Evolutionary conservation across 2,329 filamentous ascomycete genomes (phyloP), one percentile per base, ranked within the genome.

Genomic region (Pestalotiopsis sp.): DNA sequence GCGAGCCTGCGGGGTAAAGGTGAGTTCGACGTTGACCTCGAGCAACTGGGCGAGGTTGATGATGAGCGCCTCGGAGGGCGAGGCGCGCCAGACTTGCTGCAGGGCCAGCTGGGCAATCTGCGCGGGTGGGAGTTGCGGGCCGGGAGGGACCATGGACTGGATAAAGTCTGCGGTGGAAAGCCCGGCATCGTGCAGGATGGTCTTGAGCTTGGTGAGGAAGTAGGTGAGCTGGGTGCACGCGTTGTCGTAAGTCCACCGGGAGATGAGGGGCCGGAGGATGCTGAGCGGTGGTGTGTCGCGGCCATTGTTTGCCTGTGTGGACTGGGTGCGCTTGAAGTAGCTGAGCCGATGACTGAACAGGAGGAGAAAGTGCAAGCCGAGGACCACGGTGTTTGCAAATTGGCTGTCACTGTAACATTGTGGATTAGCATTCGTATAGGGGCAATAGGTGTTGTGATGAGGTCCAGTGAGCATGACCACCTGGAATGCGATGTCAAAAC

Each of bases 321-420:
- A 4, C 68, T 78, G 41, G 1, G 91, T 92, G 66, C 94, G 88
- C 58, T 87, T 87, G 52, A 89, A 84, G 70, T 93, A 88, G 72
- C 91, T 94, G 76, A 92, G 88, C 11, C 92, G 89, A 78, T 98
- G 95, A 2, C 93, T 90, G 72, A 95, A 91, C 63, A 88, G 88
- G 7, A 98, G 88, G 2, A 98, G 85, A 25, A 98, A 86, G 56
- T 93, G 90, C 3, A 97, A 85, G 0, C 89, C 86, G 64, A 92
- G 83, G 2, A 88, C 87, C 36, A 94, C 83, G 6, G 86, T 85
- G 75, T 94, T 87, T 2, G 94, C 92, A 27, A 92, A 77, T 49
- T 76, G 71, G 73, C 86, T 81, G 62, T 87, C 82, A 31, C 27
- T 31, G 5, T 31, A 31, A 31, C 27, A 31, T 31, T 7, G 27